Evolutionary conservation across 306 rosid species (phyloP).

Genomic region (Coriaria nepalensis): DNA sequence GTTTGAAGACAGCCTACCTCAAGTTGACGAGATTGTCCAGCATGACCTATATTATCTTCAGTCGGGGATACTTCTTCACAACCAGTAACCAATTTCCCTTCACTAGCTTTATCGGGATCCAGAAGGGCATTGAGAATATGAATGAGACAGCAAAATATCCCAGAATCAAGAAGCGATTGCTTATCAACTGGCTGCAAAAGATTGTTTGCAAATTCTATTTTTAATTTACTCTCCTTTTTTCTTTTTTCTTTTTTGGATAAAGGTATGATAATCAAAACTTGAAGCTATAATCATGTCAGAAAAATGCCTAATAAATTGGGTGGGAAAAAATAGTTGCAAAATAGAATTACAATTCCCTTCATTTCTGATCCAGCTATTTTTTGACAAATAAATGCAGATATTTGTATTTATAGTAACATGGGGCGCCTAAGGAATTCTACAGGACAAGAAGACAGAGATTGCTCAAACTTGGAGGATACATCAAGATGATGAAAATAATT

Average conservation of each 20-base stretch:
- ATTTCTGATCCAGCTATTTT: no score
- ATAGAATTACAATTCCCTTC: no score
- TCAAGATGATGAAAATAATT: not conserved
- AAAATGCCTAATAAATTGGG: no score
- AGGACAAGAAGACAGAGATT: not conserved
- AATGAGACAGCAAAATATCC: conserved; percentile 96
- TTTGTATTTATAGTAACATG: no score
- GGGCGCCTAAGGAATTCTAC: no score
- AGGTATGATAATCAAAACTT: no score
- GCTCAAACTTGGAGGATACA: not conserved
- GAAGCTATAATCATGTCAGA: no score
- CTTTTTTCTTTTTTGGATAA: no score
- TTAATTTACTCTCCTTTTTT: no score
- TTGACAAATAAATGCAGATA: no score
- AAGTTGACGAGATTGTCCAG: conserved; percentile 49
- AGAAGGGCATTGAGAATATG: conserved; percentile 78
- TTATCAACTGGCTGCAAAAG: conserved; percentile 85
- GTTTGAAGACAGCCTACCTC: conserved; percentile 52
- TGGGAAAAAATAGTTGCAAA: no score
- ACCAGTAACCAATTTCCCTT: conserved; percentile 29
- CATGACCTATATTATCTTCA: conserved; percentile 30
- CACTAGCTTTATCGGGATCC: conserved; percentile 54
- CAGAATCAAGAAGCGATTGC: conserved; percentile 97
- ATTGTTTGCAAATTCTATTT: conserved; percentile 4
- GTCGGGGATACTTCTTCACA: conserved; percentile 29